Base-by-base conservation (phyloP, 352 stramenopile genomes). In the Globisporangium splendens region DNA sequence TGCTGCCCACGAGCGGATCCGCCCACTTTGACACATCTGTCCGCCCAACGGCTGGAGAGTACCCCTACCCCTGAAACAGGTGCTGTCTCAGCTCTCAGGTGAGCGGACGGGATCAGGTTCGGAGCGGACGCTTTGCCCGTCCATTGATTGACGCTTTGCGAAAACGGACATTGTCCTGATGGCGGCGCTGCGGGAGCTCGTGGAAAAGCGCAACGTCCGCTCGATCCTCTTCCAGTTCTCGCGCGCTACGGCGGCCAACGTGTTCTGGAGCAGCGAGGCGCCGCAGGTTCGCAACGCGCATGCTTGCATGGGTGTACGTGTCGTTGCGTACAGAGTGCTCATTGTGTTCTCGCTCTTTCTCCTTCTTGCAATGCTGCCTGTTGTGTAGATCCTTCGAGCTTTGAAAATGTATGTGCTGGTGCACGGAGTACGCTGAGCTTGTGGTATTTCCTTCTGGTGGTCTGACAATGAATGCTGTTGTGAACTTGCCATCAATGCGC, bases 171-270 rank as follows among this genome's bases (percentile, higher is more conserved):
- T n/a, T n/a, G n/a, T n/a, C n/a, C n/a, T 5, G 5, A 31, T 31
- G 24, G 5, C 24, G 24, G 24, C 24, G 24, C 53, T 59, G 28
- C 60, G 68, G 11, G 58, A 61, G 24, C 46, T 70, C 14, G 68
- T 66, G n/a, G 50, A 42, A 17, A 56, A 68, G 56, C 65, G 68
- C 46, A 89, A 87, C 24, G 51, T 83, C 38, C 79, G 79, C 41
- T 69, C 68, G 28, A 63, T 89, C n/a, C 54, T 86, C 43, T 69
- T 87, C 54, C 70, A 76, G 7, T 54, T 84, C 12, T 67, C 66
- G 31, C 46, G 50, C 10, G 12, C 31, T 1, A 73, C 56, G 11
- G 60, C 66, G 0, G 46, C 13, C 8, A 20, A 39, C 20, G 50
- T n/a, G 4, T 47, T 56, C 38, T 47, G 50, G 33, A 46, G 8